Base-by-base conservation (phyloP, 257 asterid species). In the Dorcoceras hygrometricum region DNA sequence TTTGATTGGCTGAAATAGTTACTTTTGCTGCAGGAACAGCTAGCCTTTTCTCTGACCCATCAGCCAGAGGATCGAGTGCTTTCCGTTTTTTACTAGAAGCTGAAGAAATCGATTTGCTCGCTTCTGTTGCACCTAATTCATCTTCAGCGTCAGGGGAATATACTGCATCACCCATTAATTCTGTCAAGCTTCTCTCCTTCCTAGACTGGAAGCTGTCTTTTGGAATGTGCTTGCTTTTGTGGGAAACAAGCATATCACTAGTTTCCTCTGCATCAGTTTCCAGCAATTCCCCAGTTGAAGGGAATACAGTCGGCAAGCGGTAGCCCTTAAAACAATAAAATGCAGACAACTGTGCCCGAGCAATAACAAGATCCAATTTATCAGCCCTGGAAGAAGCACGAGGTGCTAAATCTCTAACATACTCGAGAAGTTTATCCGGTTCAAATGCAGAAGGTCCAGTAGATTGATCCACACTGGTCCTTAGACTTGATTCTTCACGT, bases 341-440 rank as follows among this genome's bases (percentile, higher is more conserved):
- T 9, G 97, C 89, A 59, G 83, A 74, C 39, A 94, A 64, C 71
- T 94, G 99, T 24, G 96, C 92, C 57, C 73, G 79, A 67, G 89
- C 87, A 64, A 90, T 80, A 62, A 74, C 81, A 53, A 87, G 83
- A 59, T 88, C 96, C 71, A 94, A 68, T n/a, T 75, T 80, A 77
- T 90, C 89, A 18, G 74, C 77, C 57, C 79, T 75, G 48, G 66
- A 71, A 71, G 85, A 67, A 24, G 96, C 85, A 29, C 81, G 74
- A 63, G 80, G 75, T 32, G 96, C 97, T 69, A 87, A 76, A 25
- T 61, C 79, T 27, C 69, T 76, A 61, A 90, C 20, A 74, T 82
- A 89, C 66, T 79, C 81, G 26, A 94, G 67, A 71, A 94, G 86
- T 69, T 87, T 81, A 56, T 73, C 81, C 1, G 99, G 99, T 72